Evolutionary conservation across 2,329 filamentous ascomycete genomes (phyloP), one percentile per base, ranked within the genome.

Genomic region (Neophaeococcomyces aloes): DNA sequence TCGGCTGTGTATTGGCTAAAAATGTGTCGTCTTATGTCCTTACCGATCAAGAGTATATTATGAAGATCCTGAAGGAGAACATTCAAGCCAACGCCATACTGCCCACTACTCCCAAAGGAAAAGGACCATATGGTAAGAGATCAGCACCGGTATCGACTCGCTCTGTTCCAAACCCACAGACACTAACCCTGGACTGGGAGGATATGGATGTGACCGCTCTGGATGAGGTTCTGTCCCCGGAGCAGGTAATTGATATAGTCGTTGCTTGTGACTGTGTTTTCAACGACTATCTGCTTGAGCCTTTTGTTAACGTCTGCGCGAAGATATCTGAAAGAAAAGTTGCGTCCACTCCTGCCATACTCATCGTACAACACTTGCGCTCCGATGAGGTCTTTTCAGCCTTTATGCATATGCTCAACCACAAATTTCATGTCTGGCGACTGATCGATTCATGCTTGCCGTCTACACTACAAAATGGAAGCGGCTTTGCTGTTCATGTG

Each of bases 201-300:
- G 61, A 61, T 1, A 70, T 76, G 53, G 63, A 56, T 2, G 60
- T 62, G 0, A 53, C 45, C 1, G 55, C 53, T 7, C 45, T 68
- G 11, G 60, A 59, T n/a, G 44, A 52, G 5, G 57, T 66, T 36
- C 59, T 73, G 1, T 52, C 56, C 1, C 56, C 58, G 13, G 43
- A 58, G 31, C 45, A 56, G 49, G 34, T 58, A 54, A 56, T 91
- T 52, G 83, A 93, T 56, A 64, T 79, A 11, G 69, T 96, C 8
- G 61, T 96, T 29, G 86, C 87, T 3, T 94, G 86, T 58, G 91
- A 98, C 62, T 95, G 88, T 62, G 82, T 98, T 53, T 98, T 93
- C 69, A 98, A 96, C 63, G 85, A 94, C 52, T 76, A 83, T 2
- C 74, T 96, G 2, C 76, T 96, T 18, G 68, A 75, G 33, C 86